Conservation (phyloP, 2,329 filamentous ascomycete genomes). For the Cryphonectria naterciae region DNA sequence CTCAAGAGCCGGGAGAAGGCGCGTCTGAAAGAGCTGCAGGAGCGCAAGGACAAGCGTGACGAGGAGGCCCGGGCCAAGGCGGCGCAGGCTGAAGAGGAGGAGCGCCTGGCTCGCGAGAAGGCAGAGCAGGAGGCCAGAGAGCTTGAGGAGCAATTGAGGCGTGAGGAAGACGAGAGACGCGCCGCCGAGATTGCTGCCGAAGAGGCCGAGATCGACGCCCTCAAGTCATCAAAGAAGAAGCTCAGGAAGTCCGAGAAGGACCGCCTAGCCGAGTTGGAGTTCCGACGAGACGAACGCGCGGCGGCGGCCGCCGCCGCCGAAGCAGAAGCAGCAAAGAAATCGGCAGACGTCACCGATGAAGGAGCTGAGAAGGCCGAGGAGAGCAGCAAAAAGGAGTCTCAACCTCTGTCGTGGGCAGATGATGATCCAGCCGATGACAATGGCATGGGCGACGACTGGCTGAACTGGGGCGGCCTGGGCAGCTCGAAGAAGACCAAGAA, state of each 20-base stretch:
- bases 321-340: not conserved
- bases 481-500: constrained; percentile 48
- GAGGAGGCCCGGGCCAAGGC: constrained; percentile 20
- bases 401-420: constrained; percentile 24
- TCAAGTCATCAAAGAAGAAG: constrained; percentile 26
- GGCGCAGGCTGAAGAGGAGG: constrained; percentile 20
- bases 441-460: constrained; percentile 24
- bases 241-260: constrained; percentile 23
- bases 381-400: not conserved
- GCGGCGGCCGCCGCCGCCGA: constrained; percentile 13
- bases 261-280: constrained; percentile 24
- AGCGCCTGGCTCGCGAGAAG: constrained; percentile 14
- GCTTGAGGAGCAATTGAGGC: constrained; percentile 20
- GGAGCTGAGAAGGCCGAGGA: constrained; percentile 30
- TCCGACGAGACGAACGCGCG: constrained; percentile 22
- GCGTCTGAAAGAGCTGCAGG: constrained; percentile 27
- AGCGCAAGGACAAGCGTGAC: constrained; percentile 25
- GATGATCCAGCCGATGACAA: constrained; percentile 20
- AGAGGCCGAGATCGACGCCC: constrained; percentile 22
- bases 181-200: constrained; percentile 25
- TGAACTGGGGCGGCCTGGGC: constrained; percentile 30
- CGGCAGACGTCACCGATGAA: constrained; percentile 35
- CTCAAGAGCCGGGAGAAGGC: constrained; percentile 21
- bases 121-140: constrained; percentile 25
- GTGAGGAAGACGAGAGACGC: constrained; percentile 14